Percentiles rank a stretch among this genome's conserved stretches.
Evolutionary conservation across 768 basidiomycete genomes (phyloP).

Genomic region (Cystofilobasidium macerans): DNA sequence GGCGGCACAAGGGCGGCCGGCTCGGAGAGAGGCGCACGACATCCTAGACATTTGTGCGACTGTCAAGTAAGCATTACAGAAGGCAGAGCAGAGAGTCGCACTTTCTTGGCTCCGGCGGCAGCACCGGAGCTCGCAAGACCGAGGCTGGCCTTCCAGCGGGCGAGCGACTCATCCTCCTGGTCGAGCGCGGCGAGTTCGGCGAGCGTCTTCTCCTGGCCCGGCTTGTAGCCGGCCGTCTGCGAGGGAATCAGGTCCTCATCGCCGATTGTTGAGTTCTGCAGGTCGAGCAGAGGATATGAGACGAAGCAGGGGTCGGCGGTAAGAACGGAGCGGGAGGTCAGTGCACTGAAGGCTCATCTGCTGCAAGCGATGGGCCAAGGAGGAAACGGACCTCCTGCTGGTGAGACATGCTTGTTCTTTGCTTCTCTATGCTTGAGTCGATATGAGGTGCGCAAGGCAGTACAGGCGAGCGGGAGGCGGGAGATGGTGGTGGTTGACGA

Average conservation of each 20-base stretch:
- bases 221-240: constrained; percentile 39
- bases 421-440: too few species aligned
- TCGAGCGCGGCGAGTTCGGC: constrained; percentile 58
- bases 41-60: too few species aligned
- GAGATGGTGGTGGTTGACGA: neutral
- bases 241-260: constrained; percentile 37
- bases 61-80: too few species aligned
- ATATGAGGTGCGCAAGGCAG: too few species aligned
- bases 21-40: too few species aligned
- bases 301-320: too few species aligned
- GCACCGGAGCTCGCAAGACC: constrained; percentile 51
- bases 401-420: constrained; percentile 28
- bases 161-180: constrained; percentile 70
- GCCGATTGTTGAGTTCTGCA: constrained; percentile 27
- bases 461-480: neutral
- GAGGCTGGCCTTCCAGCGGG: constrained; percentile 89
- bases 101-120: constrained; percentile 15
- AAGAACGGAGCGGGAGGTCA: neutral
- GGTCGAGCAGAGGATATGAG: too few species aligned
- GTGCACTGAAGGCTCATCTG: neutral
- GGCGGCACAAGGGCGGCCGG: too few species aligned
- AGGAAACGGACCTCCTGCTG: constrained; percentile 24
- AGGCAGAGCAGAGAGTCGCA: neutral
- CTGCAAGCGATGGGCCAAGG: neutral
- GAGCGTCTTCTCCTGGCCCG: constrained; percentile 45